Percentiles rank a stretch among this genome's conserved stretches.
Evolutionary conservation across 257 asterid genomes (phyloP).

Genomic region (Coffea canephora): DNA sequence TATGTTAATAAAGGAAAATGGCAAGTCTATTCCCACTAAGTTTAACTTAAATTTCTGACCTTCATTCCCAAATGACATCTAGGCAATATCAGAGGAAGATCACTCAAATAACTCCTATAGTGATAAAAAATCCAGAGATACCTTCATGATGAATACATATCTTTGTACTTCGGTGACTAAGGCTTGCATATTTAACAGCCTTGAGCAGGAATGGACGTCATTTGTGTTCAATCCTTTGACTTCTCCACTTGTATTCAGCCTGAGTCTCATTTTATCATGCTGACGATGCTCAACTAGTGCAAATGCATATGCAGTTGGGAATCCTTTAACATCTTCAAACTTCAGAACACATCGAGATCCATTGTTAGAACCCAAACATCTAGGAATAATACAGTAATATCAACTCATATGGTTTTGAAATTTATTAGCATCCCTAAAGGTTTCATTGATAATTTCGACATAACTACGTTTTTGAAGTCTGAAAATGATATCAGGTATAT

Average conservation of each 20-base stretch:
- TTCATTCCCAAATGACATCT: neutral
- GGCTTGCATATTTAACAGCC: slow-evolving; percentile 63
- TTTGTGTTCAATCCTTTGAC: slow-evolving; percentile 44
- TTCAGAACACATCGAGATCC: slow-evolving; percentile 24
- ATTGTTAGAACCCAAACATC: neutral
- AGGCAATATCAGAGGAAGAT: neutral
- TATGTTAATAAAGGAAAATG: neutral
- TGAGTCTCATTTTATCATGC: slow-evolving; percentile 56
- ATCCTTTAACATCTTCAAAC: slow-evolving; percentile 59
- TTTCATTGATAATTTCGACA: neutral
- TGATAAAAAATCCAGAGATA: slow-evolving; percentile 14
- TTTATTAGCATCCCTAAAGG: neutral
- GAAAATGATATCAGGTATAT: neutral
- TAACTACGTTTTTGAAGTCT: neutral
- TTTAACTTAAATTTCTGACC: neutral
- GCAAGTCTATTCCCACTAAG: neutral
- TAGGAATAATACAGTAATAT: neutral
- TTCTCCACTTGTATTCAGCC: slow-evolving; percentile 77
- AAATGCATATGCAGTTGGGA: slow-evolving; percentile 81
- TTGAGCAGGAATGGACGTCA: slow-evolving; percentile 49
- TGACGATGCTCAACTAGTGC: slow-evolving; percentile 94
- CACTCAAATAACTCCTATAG: neutral
- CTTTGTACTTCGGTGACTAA: slow-evolving; percentile 45
- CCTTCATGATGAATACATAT: slow-evolving; percentile 55
- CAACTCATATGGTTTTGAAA: neutral